Conservation (phyloP, 116 monocot species). For the Phalaenopsis hybrid region DNA sequence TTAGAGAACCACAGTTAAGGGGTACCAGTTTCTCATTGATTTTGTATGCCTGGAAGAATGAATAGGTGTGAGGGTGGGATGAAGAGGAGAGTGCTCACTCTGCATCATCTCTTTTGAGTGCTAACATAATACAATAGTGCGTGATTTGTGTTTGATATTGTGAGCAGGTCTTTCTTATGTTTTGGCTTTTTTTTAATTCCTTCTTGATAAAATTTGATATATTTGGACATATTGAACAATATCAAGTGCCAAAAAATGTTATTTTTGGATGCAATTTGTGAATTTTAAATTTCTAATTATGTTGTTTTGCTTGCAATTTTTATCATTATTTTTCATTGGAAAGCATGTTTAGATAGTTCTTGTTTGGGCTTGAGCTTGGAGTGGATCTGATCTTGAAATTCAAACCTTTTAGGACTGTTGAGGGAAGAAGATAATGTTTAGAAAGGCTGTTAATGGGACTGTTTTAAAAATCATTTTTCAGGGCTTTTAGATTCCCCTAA, state of each 20-base stretch:
- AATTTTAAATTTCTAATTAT: not conserved
- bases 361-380: not conserved
- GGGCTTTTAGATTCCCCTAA: no score
- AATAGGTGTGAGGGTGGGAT: constrained; percentile 19
- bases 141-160: not conserved
- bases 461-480: no score
- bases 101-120: constrained; percentile 24
- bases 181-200: not conserved
- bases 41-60: constrained; percentile 54
- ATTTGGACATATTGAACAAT: not conserved
- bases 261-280: not conserved
- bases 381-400: not conserved
- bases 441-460: no score
- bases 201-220: constrained; percentile 5
- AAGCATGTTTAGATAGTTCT: not conserved
- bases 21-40: constrained; percentile 43
- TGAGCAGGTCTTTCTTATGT: not conserved
- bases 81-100: constrained; percentile 10
- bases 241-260: not conserved
- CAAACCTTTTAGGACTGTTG: not conserved
- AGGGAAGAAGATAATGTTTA: no score
- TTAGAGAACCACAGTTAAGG: constrained; percentile 21
- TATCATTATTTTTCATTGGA: not conserved
- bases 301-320: not conserved
- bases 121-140: constrained; percentile 26